Evolutionary conservation across 2,329 filamentous ascomycete genomes (phyloP), one percentile per base, ranked within the genome.

Genomic region (Penicillium palitans): DNA sequence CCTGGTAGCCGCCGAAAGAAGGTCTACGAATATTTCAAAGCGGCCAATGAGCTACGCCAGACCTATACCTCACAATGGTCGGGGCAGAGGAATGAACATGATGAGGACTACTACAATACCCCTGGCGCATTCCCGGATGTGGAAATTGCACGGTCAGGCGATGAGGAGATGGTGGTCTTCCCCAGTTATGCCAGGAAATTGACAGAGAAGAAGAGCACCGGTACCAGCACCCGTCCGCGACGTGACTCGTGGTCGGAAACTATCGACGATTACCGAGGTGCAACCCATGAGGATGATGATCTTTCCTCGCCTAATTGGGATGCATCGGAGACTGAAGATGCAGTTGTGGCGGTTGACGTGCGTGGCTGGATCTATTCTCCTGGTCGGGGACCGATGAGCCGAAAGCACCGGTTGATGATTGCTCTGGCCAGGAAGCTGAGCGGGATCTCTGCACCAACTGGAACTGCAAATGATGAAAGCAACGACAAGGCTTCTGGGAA

Each of bases 291-390:
- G 33, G 82, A 80, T 45, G 87, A 91, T 62, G 83, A 86, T n/a
- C 5, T 10, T 45, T 93, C 90, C 88, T 84, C 83, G 42, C 80
- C 85, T 55, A 87, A 93, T 69, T 96, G 90, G 90, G 86, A 93
- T 57, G 84, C 84, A 60, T 84, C 88, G 53, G 90, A 96, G 72
- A 88, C 93, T 59, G 87, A 92, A 68, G 90, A 89, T 72, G 91
- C 93, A 0, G 81, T 97, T 4, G 90, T 97, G 1, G 93, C 98
- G 70, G 91, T 98, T 6, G 93, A 99, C 72, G 91, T 99, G 25
- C 84, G 93, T 66, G 95, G 95, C 15, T 99, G 96, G 95, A 85
- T 98, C 52, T 99, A 96, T 74, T 86, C 87, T 40, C 93, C 93
- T 19, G 90, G 93, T 68, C 84, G 83, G 64, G 92, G 91, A 0